These are phyloP conservation scores for Penicillium brevicompactum DNA, from an alignment of 2,329 filamentous ascomycete species.

Conservation along the genomic window DNA sequence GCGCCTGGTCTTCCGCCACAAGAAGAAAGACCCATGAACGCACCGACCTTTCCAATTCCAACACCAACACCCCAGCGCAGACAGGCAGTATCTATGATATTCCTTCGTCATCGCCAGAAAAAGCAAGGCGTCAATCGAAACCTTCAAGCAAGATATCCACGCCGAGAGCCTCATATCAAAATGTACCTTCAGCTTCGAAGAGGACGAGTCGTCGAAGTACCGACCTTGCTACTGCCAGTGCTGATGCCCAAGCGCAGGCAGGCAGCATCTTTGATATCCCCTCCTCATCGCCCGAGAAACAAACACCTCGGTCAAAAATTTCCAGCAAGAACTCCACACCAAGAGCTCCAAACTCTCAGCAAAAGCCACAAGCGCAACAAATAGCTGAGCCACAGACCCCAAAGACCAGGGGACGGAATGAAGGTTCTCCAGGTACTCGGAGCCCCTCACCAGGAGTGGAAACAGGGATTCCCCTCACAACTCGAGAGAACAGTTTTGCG, in stretches of 20 bases:
- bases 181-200: slow-evolving; percentile 8
- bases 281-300: slow-evolving; percentile 16
- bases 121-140: slow-evolving; percentile 1
- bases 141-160: slow-evolving; percentile 8
- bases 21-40: slow-evolving; percentile 1
- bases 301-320: slow-evolving; percentile 2
- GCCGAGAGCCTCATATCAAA: slow-evolving; percentile 2
- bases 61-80: slow-evolving; percentile 4
- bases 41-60: background rate
- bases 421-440: slow-evolving; percentile 5
- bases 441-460: slow-evolving; percentile 43
- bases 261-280: slow-evolving; percentile 31
- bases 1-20: slow-evolving; percentile 11
- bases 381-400: background rate
- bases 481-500: slow-evolving; percentile 11
- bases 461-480: slow-evolving; percentile 29
- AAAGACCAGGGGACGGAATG: background rate
- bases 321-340: slow-evolving; percentile 10
- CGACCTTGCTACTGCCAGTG: background rate
- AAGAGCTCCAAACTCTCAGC: background rate
- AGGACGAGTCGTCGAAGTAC: background rate
- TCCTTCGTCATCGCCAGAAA: slow-evolving; percentile 21
- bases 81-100: slow-evolving; percentile 29
- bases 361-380: background rate
- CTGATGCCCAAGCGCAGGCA: slow-evolving; percentile 8